Evolutionary conservation across 345 rosid species (phyloP).

Genomic region (Mercurialis annua): DNA sequence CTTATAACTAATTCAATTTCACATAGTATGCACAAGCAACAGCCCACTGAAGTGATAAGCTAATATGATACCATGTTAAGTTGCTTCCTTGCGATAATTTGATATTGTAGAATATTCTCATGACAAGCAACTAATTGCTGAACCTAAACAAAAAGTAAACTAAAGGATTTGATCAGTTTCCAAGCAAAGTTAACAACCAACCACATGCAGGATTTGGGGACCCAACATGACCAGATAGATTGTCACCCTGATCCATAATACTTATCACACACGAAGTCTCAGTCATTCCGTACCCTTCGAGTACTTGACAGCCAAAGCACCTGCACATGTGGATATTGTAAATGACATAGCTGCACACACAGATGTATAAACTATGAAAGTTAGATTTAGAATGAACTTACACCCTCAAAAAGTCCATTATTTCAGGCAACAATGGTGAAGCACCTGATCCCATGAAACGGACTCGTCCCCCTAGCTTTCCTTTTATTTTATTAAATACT

Average conservation of each 20-base stretch:
- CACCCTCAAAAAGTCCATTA: slow-evolving; percentile 35
- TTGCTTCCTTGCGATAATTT: no score
- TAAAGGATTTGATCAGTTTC: not conserved
- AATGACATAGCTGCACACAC: not conserved
- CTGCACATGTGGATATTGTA: slow-evolving; percentile 31
- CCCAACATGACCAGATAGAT: slow-evolving; percentile 80
- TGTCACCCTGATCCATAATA: slow-evolving; percentile 61
- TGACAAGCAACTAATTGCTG: slow-evolving; percentile 1
- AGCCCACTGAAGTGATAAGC: not conserved
- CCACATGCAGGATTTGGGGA: slow-evolving; percentile 83
- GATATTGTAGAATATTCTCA: not conserved
- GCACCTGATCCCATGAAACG: slow-evolving; percentile 30
- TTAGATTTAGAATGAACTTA: slow-evolving; percentile 20
- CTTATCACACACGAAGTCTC: slow-evolving; percentile 77
- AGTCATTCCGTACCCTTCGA: slow-evolving; percentile 94
- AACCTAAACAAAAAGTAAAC: not conserved
- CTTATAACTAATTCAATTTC: not conserved
- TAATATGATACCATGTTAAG: no score
- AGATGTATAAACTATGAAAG: not conserved
- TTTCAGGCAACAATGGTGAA: slow-evolving; percentile 29
- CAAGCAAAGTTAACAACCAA: slow-evolving; percentile 25
- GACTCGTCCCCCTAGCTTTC: slow-evolving; percentile 28
- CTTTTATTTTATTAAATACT: slow-evolving; percentile 31
- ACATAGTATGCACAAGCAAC: not conserved
- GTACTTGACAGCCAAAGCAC: slow-evolving; percentile 82